Evolutionary conservation across 2,329 filamentous ascomycete genomes (phyloP).

Genomic region (Tolypocladium endophyticum): DNA sequence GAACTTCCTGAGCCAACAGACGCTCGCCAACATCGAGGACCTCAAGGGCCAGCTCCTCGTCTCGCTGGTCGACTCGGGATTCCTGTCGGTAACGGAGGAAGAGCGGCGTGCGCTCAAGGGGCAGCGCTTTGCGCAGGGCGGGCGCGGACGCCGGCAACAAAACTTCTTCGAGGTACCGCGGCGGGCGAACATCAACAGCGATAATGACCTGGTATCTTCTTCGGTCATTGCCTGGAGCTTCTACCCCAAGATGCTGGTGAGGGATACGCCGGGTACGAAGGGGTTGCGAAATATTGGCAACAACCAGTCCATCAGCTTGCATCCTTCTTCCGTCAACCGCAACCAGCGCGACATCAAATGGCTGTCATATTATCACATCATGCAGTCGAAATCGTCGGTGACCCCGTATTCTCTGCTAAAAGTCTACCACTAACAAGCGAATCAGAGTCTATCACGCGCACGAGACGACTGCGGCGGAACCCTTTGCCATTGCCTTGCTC

Average conservation of each 20-base stretch:
- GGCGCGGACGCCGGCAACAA: conserved; percentile 48
- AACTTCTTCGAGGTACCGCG: conserved; percentile 76
- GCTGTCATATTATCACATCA: conserved; percentile 94
- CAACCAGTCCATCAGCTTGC: conserved; percentile 80
- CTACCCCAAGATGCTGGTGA: conserved; percentile 82
- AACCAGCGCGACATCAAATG: conserved; percentile 58
- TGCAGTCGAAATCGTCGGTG: conserved; percentile 74
- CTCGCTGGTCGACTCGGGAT: conserved; percentile 75
- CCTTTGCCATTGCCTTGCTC: conserved; percentile 72
- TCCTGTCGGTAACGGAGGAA: conserved; percentile 62
- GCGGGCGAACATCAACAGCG: conserved; percentile 63
- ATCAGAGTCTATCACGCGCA: conserved; percentile 78
- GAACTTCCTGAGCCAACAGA: conserved; percentile 86
- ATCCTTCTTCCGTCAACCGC: conserved; percentile 85
- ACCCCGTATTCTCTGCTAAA: not conserved
- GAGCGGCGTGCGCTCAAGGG: conserved; percentile 61
- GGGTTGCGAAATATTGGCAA: conserved; percentile 87
- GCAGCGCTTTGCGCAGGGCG: conserved; percentile 47
- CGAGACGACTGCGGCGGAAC: conserved; percentile 71
- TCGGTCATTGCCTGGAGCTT: conserved; percentile 89
- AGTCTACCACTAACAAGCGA: conserved; percentile 2
- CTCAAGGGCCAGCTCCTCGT: conserved; percentile 85
- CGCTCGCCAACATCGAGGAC: conserved; percentile 85
- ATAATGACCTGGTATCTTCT: conserved; percentile 68
- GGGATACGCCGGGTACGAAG: conserved; percentile 59